Base-by-base conservation (phyloP, 768 basidiomycete species). In the Cystofilobasidium bisporidii region DNA sequence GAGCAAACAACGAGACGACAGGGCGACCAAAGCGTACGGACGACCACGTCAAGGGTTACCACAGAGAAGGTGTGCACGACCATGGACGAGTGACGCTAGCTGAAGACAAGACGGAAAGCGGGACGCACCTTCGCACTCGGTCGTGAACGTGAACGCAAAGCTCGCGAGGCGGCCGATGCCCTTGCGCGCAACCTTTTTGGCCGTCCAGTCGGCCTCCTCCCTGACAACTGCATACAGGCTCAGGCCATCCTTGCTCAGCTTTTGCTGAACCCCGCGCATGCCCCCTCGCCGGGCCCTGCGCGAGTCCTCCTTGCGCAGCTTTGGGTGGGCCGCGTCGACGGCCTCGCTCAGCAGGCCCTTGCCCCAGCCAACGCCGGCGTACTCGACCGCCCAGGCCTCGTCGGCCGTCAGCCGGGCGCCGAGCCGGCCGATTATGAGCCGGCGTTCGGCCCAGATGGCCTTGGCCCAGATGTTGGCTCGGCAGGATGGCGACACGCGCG, bases 241-340 rank as follows among this genome's bases (percentile, higher is more conserved):
- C 32, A 69, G 38, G n/a, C 67, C 67, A 36, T 69, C 67, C 57
- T 63, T 59, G 14, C 61, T 69, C 30, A 69, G 24, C 24, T 47
- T 53, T 32, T 69, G 61, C 38, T 36, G 56, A 41, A 69, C 59
- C 9, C 67, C 67, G n/a, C 40, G 45, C 63, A 58, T 64, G 22
- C 55, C 56, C 22, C 66, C 45, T 26, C 55, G 55, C 40, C 15
- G 26, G 1, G 20, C 47, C 36, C 41, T 36, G 18, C 22, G 10
- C 18, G 48, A 9, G 36, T 43, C 63, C 55, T 55, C 50, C 50
- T 28, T 18, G 45, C 41, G 8, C 38, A 50, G 26, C 48, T 30
- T 48, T 5, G 30, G 38, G 18, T 40, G 43, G 3, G 12, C 38
- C 12, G 12, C 58, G 30, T 59, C 50, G n/a, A 36, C 55, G 41